Evolutionary conservation across 441 rosid species (phyloP), one percentile per base, ranked within the genome.

Genomic region (Corymbia calophylla): DNA sequence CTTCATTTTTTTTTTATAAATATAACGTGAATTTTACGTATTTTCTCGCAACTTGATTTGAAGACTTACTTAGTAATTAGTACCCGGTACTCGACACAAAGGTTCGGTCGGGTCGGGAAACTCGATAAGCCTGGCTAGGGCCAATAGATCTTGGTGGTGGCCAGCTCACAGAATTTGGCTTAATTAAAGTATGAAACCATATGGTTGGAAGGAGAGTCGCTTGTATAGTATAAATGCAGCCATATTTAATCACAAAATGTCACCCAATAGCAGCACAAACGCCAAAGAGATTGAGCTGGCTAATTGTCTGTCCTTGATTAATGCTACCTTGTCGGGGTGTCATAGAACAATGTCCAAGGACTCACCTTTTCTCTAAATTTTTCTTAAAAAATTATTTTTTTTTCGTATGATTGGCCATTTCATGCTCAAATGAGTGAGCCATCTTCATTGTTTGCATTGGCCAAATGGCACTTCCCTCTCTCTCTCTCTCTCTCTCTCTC

Each of bases 261-360:
- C 89, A 39, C 60, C 88, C 90, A 85, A 47, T 23, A 51, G 87
- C 27, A 56, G 91, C 91, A 88, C 86, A 82, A 85, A 66, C 88
- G 90, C 93, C 93, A 92, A 92, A 88, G 89, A 81, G 86, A 87
- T 91, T 87, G 93, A 92, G 94, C 93, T 93, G 94, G 90, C 93
- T 91, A 86, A 62, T 89, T 54, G 91, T 86, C 91, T 90, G 85
- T 91, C 93, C 93, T 91, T 91, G 92, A 91, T 92, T 88, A 88
- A 87, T 92, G 93, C 91, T 49, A 90, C 89, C 88, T 89, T 92
- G 92, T 93, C 93, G 89, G 91, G 81, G 88, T 70, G 87, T 88
- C 90, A 73, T 48, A 77, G 35, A 77, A 84, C 91, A 85, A 85
- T 60, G 87, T 87, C 70, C 82, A 91, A 70, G 88, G 86, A 66